Evolutionary conservation across 805 yeast genomes (phyloP).

Genomic region (Kregervanrija pseudodelftensis): DNA sequence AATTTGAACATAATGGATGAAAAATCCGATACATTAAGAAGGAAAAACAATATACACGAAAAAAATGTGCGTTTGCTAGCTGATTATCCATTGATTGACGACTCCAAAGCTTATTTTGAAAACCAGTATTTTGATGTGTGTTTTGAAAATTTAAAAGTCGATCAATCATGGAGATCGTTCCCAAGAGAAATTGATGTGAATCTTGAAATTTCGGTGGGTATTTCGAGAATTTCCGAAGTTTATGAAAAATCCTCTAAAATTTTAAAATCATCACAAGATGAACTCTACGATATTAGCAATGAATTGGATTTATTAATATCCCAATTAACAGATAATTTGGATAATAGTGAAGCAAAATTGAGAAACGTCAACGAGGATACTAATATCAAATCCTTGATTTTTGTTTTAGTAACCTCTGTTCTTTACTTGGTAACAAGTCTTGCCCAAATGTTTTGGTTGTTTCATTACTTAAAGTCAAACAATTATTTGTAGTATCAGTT

Average conservation of each 20-base stretch:
- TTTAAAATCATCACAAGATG: slow-evolving; percentile 8
- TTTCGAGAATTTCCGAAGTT: slow-evolving; percentile 16
- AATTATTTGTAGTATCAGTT: slow-evolving; percentile 17
- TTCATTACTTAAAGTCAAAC: slow-evolving; percentile 13
- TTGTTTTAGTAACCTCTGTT: slow-evolving; percentile 7
- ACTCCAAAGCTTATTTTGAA: slow-evolving; percentile 10
- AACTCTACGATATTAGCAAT: slow-evolving; percentile 12
- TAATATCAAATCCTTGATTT: slow-evolving; percentile 12
- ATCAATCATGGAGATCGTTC: slow-evolving; percentile 23
- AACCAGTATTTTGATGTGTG: slow-evolving; percentile 23
- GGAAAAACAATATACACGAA: slow-evolving; percentile 17
- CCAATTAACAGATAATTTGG: slow-evolving; percentile 11
- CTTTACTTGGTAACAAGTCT: slow-evolving; percentile 11
- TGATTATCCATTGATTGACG: slow-evolving; percentile 15
- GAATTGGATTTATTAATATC: slow-evolving; percentile 14
- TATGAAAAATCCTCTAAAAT: slow-evolving; percentile 16
- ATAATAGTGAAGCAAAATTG: slow-evolving; percentile 15
- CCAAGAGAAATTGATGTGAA: slow-evolving; percentile 13
- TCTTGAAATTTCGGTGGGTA: slow-evolving; percentile 21
- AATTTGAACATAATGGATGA: slow-evolving; percentile 24
- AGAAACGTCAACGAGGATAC: slow-evolving; percentile 25
- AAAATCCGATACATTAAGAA: slow-evolving; percentile 21
- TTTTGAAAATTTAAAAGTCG: slow-evolving; percentile 24
- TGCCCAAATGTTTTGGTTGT: slow-evolving; percentile 19
- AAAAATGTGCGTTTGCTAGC: slow-evolving; percentile 14